Evolutionary conservation across 1,139 yeast species (phyloP).

Genomic region (Candida sanyaensis): DNA sequence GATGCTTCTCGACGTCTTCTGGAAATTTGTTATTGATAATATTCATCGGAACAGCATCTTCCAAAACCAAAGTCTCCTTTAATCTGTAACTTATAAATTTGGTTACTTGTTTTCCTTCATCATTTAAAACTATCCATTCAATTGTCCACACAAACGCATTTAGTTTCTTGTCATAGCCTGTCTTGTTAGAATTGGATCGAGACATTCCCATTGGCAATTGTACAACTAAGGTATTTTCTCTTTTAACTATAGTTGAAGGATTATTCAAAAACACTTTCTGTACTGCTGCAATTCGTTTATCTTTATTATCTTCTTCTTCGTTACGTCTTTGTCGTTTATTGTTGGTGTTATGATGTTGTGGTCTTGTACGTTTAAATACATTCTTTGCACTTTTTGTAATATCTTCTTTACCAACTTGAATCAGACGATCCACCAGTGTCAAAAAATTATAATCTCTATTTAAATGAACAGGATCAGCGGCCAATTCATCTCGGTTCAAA

Average conservation of each 20-base stretch:
- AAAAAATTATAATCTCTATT: slow-evolving; percentile 87
- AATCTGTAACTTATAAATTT: slow-evolving; percentile 48
- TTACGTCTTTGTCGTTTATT: slow-evolving; percentile 28
- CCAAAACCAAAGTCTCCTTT: slow-evolving; percentile 36
- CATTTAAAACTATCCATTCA: slow-evolving; percentile 61
- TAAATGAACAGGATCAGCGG: slow-evolving; percentile 39
- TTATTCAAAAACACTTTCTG: slow-evolving; percentile 22
- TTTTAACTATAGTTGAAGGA: slow-evolving; percentile 27
- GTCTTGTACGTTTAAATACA: slow-evolving; percentile 31
- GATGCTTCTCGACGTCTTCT: slow-evolving; percentile 18
- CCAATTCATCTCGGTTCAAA: slow-evolving; percentile 45
- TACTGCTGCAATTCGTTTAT: slow-evolving; percentile 27
- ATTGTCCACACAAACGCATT: slow-evolving; percentile 76
- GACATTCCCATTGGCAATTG: slow-evolving; percentile 77
- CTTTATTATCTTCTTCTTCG: slow-evolving; percentile 19
- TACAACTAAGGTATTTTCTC: slow-evolving; percentile 42
- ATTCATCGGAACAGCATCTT: slow-evolving; percentile 43
- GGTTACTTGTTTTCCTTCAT: slow-evolving; percentile 21
- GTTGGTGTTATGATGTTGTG: slow-evolving; percentile 13
- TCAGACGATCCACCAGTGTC: slow-evolving; percentile 56
- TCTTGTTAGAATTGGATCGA: slow-evolving; percentile 63
- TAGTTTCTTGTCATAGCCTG: slow-evolving; percentile 70
- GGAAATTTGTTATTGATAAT: slow-evolving; percentile 23
- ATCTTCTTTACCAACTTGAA: slow-evolving; percentile 55
- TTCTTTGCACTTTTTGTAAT: slow-evolving; percentile 36